A percentile compares a stretch with the other conserved stretches of the same genome.
Evolutionary conservation across 1,139 yeast genomes (phyloP).

Genomic region (Hyphopichia buzzinii): DNA sequence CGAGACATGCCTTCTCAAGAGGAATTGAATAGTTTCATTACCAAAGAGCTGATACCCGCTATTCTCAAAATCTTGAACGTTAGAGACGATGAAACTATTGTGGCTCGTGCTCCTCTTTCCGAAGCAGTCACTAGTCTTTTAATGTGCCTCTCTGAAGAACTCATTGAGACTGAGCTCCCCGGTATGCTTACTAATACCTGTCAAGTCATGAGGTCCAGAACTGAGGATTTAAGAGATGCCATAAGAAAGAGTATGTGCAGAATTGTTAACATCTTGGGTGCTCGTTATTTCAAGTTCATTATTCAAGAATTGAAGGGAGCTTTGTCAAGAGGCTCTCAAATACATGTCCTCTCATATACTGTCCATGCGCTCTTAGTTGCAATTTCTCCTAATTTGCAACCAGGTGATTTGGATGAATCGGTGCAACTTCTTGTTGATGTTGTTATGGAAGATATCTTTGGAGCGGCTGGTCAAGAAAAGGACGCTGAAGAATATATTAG

Average conservation of each 20-base stretch:
- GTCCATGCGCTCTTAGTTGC: conserved; percentile 69
- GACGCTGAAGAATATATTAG: conserved; percentile 90
- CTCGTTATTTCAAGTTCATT: conserved; percentile 70
- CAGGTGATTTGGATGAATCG: conserved; percentile 77
- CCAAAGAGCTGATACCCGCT: conserved; percentile 60
- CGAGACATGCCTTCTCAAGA: conserved; percentile 32
- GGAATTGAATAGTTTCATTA: conserved; percentile 52
- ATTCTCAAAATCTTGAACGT: conserved; percentile 57
- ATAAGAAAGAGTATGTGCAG: conserved; percentile 74
- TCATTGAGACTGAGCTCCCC: conserved; percentile 62
- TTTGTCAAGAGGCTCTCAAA: conserved; percentile 84
- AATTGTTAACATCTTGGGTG: conserved; percentile 65
- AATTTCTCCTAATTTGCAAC: conserved; percentile 44
- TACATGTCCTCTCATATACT: conserved; percentile 89
- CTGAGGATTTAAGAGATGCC: conserved; percentile 87
- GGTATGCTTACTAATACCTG: conserved; percentile 81
- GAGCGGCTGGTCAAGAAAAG: conserved; percentile 90
- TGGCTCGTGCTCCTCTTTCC: conserved; percentile 73
- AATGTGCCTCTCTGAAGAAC: conserved; percentile 58
- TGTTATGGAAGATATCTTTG: conserved; percentile 91
- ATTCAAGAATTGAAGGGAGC: conserved; percentile 78
- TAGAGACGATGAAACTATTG: conserved; percentile 76
- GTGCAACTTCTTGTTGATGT: conserved; percentile 61
- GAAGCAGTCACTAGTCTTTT: conserved; percentile 77
- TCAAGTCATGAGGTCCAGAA: conserved; percentile 81